Evolutionary conservation across 768 basidiomycete species (phyloP), one percentile per base, ranked within the genome.

Genomic region (Suillus brevipes): DNA sequence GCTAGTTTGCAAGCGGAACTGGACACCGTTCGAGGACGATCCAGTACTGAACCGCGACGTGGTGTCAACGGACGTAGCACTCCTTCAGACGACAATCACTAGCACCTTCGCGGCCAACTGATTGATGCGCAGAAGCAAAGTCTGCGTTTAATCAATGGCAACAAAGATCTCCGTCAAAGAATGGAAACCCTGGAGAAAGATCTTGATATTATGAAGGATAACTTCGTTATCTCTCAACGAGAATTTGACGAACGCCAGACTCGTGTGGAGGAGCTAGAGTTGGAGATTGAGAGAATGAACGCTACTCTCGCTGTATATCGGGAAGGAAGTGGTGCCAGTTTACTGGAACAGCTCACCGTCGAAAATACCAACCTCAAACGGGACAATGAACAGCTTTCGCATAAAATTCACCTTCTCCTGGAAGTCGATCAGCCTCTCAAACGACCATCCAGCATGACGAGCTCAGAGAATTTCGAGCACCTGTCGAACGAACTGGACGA

Each of bases 351-450:
- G 75, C 85, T 97, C 67, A 89, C 88, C 75, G 85, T 82, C 74
- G 93, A 97, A 74, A 95, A 95, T 75, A 83, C 85, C 20, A 83
- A 80, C 38, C 86, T 95, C 65, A 88, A 90, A 75, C 86, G 87
- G 64, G 93, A 95, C 77, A 95, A 95, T 75, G 90, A 92, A 72
- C 89, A 94, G 69, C 84, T 95, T 52, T 89, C 90, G n/a, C 92
- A 93, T 75, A 95, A 94, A 83, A 94, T 97, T 70, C 91, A 88
- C 64, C 83, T 96, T 56, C 82, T 97, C 18, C 85, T 97, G 61
- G 93, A 95, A 71, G 93, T 92, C 52, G 92, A 94, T 70, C 90
- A 91, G 69, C 86, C 90, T 25, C 93, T 89, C 71, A 87, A 87
- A 37, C 85, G 85, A 38, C 86, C 88, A 50, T 80, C 83, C 56